These are phyloP conservation scores for Arbutus unedo DNA, from an alignment of 148 eudicot species.

Conservation along the genomic window DNA sequence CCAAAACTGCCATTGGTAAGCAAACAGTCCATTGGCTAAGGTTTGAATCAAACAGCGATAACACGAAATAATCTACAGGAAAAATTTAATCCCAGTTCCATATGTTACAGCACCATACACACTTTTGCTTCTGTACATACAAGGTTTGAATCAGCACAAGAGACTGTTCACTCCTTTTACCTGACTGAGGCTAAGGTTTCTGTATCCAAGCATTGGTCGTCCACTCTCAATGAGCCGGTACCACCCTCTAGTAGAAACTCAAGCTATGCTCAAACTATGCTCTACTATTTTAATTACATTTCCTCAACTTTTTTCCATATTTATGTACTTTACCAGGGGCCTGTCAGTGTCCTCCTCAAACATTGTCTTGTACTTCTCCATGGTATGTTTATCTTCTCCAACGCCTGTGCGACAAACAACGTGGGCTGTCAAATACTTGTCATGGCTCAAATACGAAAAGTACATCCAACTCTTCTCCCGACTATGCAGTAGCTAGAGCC, in stretches of 20 bases:
- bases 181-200: neutral
- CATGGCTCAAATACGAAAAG: too few relatives aligned
- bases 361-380: constrained; percentile 33
- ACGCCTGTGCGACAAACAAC: constrained; percentile 22
- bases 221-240: neutral
- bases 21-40: too few relatives aligned
- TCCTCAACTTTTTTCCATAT: neutral
- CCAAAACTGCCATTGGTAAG: too few relatives aligned
- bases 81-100: constrained; percentile 6
- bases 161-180: neutral
- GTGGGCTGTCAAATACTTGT: neutral
- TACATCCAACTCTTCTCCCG: too few relatives aligned
- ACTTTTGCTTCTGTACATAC: constrained; percentile 21
- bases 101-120: constrained; percentile 18
- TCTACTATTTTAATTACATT: neutral
- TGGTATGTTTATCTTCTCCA: constrained; percentile 24
- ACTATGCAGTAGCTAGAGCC: too few relatives aligned
- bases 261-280: neutral
- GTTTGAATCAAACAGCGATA: too few relatives aligned
- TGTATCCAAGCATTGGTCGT: neutral
- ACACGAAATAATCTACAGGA: too few relatives aligned
- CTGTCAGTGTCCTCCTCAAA: constrained; percentile 44
- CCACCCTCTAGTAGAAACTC: neutral
- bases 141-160: neutral
- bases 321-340: constrained; percentile 39